phyloP scores from a whole-genome alignment of 139 green algal genomes.

The Volvox reticuliferus region DNA sequence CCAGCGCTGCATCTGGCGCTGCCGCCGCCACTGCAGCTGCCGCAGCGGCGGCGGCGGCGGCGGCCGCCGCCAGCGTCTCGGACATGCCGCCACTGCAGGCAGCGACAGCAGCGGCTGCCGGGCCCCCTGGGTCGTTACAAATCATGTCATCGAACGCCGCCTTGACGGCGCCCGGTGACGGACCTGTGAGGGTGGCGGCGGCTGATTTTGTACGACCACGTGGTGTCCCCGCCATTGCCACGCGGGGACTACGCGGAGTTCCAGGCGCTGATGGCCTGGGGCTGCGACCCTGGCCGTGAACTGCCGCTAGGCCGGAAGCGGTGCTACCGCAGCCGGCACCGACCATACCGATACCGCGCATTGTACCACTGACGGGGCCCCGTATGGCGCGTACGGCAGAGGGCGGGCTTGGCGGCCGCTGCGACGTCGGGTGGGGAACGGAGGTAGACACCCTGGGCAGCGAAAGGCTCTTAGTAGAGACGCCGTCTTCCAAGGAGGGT shows the following conservation, averaged over 20 bases:
- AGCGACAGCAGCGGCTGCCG: not conserved
- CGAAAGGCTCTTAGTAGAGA: too few relatives aligned
- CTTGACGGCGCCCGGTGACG: not conserved
- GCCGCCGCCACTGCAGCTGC: not conserved
- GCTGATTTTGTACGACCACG: not conserved
- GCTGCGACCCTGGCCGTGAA: not conserved
- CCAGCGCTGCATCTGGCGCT: not conserved
- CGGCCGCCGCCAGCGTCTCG: not conserved
- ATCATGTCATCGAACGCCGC: conserved; percentile 15
- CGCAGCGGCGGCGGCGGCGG: not conserved
- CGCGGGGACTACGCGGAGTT: not conserved
- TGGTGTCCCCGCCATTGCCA: not conserved
- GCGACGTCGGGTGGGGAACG: not conserved
- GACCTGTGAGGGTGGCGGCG: not conserved
- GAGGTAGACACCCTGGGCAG: not conserved
- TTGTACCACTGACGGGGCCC: not conserved
- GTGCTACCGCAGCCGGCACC: not conserved
- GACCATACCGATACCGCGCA: not conserved
- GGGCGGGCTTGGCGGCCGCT: not conserved
- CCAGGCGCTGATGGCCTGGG: not conserved
- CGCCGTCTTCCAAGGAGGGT: not conserved
- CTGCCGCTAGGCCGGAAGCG: not conserved
- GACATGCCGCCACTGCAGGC: not conserved
- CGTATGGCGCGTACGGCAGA: not conserved
- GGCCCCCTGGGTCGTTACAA: not conserved